These are phyloP conservation scores for Thalassia testudinum DNA, from an alignment of 116 monocot species.

Conservation along the genomic window DNA sequence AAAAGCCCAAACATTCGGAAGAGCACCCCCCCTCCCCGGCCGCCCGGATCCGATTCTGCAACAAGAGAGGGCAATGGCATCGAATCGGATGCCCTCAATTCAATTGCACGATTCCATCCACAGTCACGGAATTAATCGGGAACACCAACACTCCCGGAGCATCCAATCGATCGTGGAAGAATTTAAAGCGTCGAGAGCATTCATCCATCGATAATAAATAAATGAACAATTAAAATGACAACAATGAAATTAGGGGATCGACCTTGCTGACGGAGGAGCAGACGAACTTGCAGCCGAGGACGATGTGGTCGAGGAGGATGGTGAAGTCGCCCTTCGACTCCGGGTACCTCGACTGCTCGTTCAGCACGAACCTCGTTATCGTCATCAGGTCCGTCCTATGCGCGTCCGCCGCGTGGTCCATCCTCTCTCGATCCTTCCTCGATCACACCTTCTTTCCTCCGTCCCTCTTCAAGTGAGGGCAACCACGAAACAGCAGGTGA, in stretches of 20 bases:
- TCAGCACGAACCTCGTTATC: conserved; percentile 76
- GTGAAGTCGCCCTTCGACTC: conserved; percentile 82
- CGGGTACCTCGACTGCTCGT: conserved; percentile 72
- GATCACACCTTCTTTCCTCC: neutral
- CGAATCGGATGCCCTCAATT: no score
- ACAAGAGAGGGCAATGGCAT: no score
- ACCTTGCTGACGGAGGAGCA: conserved; percentile 98
- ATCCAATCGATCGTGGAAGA: no score
- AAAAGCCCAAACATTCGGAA: no score
- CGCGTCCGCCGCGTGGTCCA: conserved; percentile 91
- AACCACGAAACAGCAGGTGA: neutral
- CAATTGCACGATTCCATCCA: no score
- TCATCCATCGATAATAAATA: no score
- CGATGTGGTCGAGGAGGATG: conserved; percentile 91
- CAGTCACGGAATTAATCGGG: no score
- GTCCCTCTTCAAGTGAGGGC: neutral
- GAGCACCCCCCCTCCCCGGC: no score
- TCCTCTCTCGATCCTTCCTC: conserved; percentile 4
- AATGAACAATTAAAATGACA: no score
- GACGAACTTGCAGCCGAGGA: conserved; percentile 98
- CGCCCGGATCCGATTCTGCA: no score
- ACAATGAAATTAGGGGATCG: neutral
- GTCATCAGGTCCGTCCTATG: conserved; percentile 93
- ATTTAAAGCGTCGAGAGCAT: no score
- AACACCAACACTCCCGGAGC: no score